Evolutionary conservation across 1,139 yeast species (phyloP).

Genomic region (Protomyces macrosporus): DNA sequence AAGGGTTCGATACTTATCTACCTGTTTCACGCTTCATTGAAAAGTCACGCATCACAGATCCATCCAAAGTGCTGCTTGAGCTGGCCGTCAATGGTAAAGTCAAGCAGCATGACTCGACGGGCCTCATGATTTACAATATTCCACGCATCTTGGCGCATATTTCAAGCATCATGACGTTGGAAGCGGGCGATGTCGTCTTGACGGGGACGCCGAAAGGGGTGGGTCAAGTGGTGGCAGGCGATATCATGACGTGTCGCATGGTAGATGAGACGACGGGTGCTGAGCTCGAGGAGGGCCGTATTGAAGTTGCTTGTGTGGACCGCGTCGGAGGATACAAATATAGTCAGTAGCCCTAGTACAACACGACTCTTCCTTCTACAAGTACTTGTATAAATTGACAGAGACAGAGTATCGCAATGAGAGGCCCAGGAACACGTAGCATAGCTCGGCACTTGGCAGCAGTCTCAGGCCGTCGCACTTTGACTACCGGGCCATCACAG

Average conservation of each 20-base stretch:
- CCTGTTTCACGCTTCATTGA: conserved; percentile 66
- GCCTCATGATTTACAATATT: conserved; percentile 82
- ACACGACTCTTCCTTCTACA: too few species aligned
- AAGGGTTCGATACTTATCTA: conserved; percentile 92
- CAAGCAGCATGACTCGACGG: conserved; percentile 67
- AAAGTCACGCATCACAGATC: conserved; percentile 61
- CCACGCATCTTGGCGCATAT: conserved; percentile 73
- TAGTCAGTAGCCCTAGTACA: conserved; percentile 39
- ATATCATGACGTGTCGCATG: conserved; percentile 60
- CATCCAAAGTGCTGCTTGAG: conserved; percentile 62
- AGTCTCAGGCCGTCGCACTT: too few species aligned
- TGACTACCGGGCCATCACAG: too few species aligned
- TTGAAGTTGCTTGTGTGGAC: conserved; percentile 55
- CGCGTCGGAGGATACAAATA: conserved; percentile 79
- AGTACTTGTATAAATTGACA: too few species aligned
- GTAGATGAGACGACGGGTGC: conserved; percentile 47
- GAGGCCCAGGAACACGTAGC: too few species aligned
- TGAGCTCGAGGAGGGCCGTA: conserved; percentile 47
- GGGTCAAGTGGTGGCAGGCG: conserved; percentile 74
- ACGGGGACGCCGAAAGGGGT: conserved; percentile 99
- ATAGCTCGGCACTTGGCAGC: too few species aligned
- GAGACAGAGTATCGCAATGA: too few species aligned
- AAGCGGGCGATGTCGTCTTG: conserved; percentile 50
- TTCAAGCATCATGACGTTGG: conserved; percentile 78
- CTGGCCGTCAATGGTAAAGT: conserved; percentile 65